Conservation (phyloP, 805 yeast species). For the Wickerhamomyces ciferrii region DNA sequence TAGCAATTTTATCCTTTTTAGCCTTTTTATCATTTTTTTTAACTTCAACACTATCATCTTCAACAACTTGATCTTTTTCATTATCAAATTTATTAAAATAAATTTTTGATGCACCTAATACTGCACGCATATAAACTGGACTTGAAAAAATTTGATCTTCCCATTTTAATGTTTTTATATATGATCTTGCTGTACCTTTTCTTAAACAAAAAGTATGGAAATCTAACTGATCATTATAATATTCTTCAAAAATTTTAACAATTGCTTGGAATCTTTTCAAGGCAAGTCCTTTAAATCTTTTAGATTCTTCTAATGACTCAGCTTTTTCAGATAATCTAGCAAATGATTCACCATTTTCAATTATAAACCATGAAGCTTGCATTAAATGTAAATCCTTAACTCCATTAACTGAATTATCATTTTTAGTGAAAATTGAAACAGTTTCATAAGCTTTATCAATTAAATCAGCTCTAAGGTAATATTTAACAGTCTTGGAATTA, state of each 20-base stretch:
- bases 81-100: slow-evolving; percentile 36
- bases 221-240: slow-evolving; percentile 82
- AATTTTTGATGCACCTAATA: slow-evolving; percentile 56
- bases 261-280: slow-evolving; percentile 72
- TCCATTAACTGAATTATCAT: slow-evolving; percentile 78
- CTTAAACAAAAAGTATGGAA: slow-evolving; percentile 92
- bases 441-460: slow-evolving; percentile 69
- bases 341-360: slow-evolving; percentile 83
- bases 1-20: slow-evolving; percentile 53
- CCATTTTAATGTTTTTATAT: slow-evolving; percentile 75
- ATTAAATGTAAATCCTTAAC: slow-evolving; percentile 79
- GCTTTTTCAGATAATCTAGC: slow-evolving; percentile 45
- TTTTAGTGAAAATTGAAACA: slow-evolving; percentile 79
- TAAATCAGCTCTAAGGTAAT: slow-evolving; percentile 69
- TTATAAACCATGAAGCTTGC: slow-evolving; percentile 89
- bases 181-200: slow-evolving; percentile 85
- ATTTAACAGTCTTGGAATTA: slow-evolving; percentile 83
- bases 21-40: slow-evolving; percentile 40
- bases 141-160: slow-evolving; percentile 67
- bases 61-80: too few species aligned
- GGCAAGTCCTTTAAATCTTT: slow-evolving; percentile 60
- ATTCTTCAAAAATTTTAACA: slow-evolving; percentile 62
- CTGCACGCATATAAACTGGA: slow-evolving; percentile 68
- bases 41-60: slow-evolving; percentile 6
- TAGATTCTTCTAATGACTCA: slow-evolving; percentile 26